Conservation (phyloP, 140 eudicot genomes). For the Senecio squalidus region DNA sequence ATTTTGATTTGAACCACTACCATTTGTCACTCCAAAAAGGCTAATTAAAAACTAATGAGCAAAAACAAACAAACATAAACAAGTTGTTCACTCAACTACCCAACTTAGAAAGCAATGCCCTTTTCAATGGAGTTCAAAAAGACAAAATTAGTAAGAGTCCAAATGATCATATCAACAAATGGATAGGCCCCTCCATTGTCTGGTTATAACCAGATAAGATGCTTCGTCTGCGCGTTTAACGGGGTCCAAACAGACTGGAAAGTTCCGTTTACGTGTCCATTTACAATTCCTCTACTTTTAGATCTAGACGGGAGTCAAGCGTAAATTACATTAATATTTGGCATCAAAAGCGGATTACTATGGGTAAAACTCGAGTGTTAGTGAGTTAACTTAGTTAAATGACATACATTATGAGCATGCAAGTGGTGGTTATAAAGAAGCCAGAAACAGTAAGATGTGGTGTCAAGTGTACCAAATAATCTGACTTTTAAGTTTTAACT, state of each 20-base stretch:
- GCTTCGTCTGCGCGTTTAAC: constrained; percentile 12
- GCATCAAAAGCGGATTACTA: no score
- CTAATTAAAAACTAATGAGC: background rate
- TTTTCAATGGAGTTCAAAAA: constrained; percentile 13
- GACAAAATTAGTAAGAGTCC: constrained; percentile 17
- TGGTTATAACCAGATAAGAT: constrained; percentile 31
- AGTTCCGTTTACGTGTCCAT: constrained; percentile 1
- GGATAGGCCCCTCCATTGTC: constrained; percentile 28
- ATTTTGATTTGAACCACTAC: constrained; percentile 22
- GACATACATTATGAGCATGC: background rate
- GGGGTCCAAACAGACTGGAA: constrained; percentile 27
- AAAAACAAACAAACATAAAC: constrained; percentile 13
- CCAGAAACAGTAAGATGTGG: constrained; percentile 6
- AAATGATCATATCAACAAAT: constrained; percentile 29
- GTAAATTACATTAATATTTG: background rate
- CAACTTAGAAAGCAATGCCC: constrained; percentile 19
- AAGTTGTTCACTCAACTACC: constrained; percentile 24
- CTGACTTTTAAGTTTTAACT: background rate
- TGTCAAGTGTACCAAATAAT: constrained; percentile 1
- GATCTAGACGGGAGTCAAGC: background rate
- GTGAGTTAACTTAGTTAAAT: constrained; percentile 2
- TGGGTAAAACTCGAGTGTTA: background rate
- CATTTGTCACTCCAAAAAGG: constrained; percentile 22
- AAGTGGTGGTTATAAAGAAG: background rate
- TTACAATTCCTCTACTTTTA: background rate